A percentile compares a stretch with the other conserved stretches of the same genome.
These are phyloP conservation scores for Fragosphaeria purpurea DNA, from an alignment of 2,329 filamentous ascomycete genomes.

Conservation along the genomic window DNA sequence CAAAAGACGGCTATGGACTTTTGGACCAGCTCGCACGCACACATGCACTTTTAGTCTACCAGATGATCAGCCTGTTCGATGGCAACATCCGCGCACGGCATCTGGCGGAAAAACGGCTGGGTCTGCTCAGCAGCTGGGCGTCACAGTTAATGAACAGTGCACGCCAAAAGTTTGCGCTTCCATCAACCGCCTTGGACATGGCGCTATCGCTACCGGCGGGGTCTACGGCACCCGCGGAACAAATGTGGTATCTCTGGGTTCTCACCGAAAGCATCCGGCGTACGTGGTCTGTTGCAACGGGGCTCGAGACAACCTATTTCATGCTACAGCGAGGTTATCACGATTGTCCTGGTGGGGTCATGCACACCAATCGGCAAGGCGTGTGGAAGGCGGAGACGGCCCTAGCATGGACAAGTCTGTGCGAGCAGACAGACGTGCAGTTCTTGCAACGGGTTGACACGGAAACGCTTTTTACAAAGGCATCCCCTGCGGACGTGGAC, in stretches of 20 bases:
- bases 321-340: slow-evolving; percentile 15
- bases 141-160: background rate
- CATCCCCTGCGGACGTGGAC: slow-evolving; percentile 10
- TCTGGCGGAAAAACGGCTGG: slow-evolving; percentile 25
- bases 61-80: slow-evolving; percentile 40
- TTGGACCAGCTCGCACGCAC: slow-evolving; percentile 28
- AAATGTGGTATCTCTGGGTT: slow-evolving; percentile 20
- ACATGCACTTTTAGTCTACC: slow-evolving; percentile 39
- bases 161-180: background rate
- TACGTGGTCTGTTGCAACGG: slow-evolving; percentile 15
- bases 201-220: background rate
- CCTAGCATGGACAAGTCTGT: slow-evolving; percentile 14
- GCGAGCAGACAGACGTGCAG: background rate
- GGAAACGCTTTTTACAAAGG: slow-evolving; percentile 5
- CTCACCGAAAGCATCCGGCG: slow-evolving; percentile 23
- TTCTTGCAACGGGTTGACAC: slow-evolving; percentile 10
- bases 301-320: slow-evolving; percentile 14
- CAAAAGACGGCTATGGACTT: background rate
- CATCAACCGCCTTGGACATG: background rate
- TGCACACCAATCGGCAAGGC: slow-evolving; percentile 16
- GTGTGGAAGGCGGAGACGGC: slow-evolving; percentile 19
- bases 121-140: background rate
- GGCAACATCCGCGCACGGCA: slow-evolving; percentile 33
- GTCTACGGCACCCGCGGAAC: slow-evolving; percentile 2
- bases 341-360: slow-evolving; percentile 17